Conservation (phyloP, 2,329 filamentous ascomycete species). For the Scleromitrula shiraiana region DNA sequence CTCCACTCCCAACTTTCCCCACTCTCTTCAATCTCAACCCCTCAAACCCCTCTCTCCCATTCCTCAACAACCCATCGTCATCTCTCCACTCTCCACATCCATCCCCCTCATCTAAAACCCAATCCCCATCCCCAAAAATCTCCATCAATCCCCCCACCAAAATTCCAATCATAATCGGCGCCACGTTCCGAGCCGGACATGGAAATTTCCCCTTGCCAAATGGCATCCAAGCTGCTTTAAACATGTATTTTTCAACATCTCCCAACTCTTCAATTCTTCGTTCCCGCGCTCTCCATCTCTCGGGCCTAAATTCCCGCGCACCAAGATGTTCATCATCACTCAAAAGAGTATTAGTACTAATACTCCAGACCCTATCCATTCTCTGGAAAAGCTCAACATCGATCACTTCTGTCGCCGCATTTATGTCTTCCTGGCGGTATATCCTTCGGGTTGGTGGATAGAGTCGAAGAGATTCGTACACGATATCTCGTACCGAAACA, state of each 20-base stretch:
- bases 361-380: slow-evolving; percentile 1
- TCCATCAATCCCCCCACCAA: slow-evolving; percentile 2
- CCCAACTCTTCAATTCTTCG: too few species aligned
- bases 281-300: background rate
- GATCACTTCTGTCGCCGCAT: background rate
- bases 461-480: slow-evolving; percentile 4
- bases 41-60: slow-evolving; percentile 2
- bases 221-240: slow-evolving; percentile 6
- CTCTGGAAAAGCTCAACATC: slow-evolving; percentile 6
- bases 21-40: background rate
- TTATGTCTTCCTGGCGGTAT: background rate
- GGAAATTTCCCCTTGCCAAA: slow-evolving; percentile 3
- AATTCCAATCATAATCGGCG: slow-evolving; percentile 9
- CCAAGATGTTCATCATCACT: too few species aligned
- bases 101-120: background rate
- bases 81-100: background rate
- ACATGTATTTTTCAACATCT: background rate
- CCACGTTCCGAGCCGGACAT: slow-evolving; percentile 1
- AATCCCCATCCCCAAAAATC: background rate
- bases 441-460: slow-evolving; percentile 7
- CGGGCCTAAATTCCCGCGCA: background rate
- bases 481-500: background rate
- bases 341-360: too few species aligned
- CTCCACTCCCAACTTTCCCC: background rate
- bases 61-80: background rate